Evolutionary conservation across 108 stramenopile species (phyloP).

Genomic region (Ochromonas danica): DNA sequence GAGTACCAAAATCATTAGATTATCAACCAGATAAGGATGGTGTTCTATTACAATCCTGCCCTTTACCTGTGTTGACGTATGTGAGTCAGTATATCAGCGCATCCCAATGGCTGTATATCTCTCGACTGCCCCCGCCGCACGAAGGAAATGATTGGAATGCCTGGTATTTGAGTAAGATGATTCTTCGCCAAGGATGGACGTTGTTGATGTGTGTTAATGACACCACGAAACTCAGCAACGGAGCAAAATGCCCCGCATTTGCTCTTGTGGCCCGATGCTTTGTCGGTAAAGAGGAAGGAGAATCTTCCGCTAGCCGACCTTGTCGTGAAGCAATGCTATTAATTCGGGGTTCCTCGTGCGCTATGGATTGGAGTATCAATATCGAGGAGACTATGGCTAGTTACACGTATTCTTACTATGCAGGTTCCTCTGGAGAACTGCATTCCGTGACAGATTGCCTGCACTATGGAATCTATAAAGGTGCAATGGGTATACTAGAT

Average conservation of each 20-base stretch:
- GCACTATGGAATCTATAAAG: neutral
- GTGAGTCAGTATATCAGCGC: conserved; percentile 11
- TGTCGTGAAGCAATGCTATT: conserved; percentile 11
- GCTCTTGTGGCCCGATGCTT: neutral
- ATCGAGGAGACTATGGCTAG: neutral
- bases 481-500: conserved; percentile 17
- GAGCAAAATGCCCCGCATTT: conserved; percentile 30
- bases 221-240: conserved; percentile 1
- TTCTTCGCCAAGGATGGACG: conserved; percentile 6
- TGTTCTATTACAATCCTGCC: neutral
- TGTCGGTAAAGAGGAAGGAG: neutral
- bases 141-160: neutral
- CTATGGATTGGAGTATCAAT: conserved; percentile 35
- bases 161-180: conserved; percentile 11
- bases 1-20: neutral
- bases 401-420: neutral
- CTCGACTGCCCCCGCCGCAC: neutral
- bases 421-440: neutral
- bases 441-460: neutral
- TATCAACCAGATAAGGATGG: neutral
- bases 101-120: conserved; percentile 11
- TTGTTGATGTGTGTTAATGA: conserved; percentile 16
- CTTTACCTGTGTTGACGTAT: neutral
- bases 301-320: neutral
- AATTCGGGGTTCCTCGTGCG: neutral